Percentiles rank a stretch among this genome's conserved stretches.
phyloP scores from a whole-genome alignment of 2,329 filamentous ascomycete genomes.

The Huntiella bhutanensis region DNA sequence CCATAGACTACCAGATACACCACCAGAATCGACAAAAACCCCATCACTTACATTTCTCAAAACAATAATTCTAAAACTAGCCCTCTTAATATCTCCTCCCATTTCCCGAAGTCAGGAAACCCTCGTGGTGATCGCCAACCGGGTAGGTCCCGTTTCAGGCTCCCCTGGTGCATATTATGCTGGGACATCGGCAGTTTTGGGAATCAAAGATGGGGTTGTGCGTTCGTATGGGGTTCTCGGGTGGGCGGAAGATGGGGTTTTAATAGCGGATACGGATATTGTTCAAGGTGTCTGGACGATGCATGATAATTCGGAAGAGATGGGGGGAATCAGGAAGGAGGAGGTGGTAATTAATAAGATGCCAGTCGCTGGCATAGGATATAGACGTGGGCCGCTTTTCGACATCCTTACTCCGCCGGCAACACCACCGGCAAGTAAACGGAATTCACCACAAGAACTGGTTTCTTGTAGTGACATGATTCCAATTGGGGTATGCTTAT shows the following conservation, averaged over 20 bases:
- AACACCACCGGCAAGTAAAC: too few species aligned
- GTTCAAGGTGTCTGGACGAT: neutral
- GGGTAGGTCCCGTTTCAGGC: slow-evolving; percentile 40
- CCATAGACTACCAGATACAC: slow-evolving; percentile 50
- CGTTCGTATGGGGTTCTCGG: slow-evolving; percentile 52
- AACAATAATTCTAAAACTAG: slow-evolving; percentile 15
- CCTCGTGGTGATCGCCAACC: slow-evolving; percentile 54
- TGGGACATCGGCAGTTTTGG: slow-evolving; percentile 53
- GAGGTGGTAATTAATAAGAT: neutral
- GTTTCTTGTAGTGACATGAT: too few species aligned
- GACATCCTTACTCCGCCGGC: too few species aligned
- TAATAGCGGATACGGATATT: slow-evolving; percentile 44
- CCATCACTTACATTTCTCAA: too few species aligned
- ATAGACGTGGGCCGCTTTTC: too few species aligned
- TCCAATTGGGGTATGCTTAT: too few species aligned
- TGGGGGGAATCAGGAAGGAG: neutral
- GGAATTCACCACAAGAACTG: too few species aligned
- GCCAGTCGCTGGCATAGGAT: too few species aligned
- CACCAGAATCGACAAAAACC: too few species aligned
- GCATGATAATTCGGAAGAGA: neutral
- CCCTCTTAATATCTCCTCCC: slow-evolving; percentile 32
- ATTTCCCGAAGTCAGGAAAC: slow-evolving; percentile 30
- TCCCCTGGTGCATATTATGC: slow-evolving; percentile 43
- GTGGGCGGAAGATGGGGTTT: slow-evolving; percentile 44
- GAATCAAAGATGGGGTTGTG: slow-evolving; percentile 44